Conservation (phyloP, 2,329 filamentous ascomycete genomes). For the Scedosporium minutisporum region DNA sequence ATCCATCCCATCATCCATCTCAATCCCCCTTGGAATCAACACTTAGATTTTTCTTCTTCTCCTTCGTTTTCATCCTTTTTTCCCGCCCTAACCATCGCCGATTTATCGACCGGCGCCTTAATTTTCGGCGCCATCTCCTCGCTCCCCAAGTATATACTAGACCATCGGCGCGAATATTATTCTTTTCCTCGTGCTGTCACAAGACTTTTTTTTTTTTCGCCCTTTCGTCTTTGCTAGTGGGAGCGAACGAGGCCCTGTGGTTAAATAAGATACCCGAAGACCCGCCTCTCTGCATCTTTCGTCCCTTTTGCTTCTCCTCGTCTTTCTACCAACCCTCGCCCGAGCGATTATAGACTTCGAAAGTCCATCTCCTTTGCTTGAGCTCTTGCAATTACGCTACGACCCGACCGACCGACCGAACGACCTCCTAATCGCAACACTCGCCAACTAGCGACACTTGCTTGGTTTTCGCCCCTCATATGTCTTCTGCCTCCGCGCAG, state of each 20-base stretch:
- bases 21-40: not conserved
- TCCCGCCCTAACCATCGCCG: not conserved
- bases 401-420: not conserved
- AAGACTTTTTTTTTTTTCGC: not conserved
- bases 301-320: not conserved
- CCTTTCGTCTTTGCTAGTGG: not conserved
- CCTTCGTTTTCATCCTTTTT: not conserved
- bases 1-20: not conserved
- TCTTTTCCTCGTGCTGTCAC: not conserved
- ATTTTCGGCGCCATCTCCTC: not conserved
- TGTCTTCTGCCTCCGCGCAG: not conserved
- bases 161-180: not conserved
- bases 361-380: not conserved
- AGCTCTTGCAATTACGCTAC: not conserved
- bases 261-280: not conserved
- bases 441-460: not conserved
- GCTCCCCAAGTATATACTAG: not conserved
- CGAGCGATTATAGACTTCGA: not conserved
- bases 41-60: not conserved
- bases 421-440: not conserved
- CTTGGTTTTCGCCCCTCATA: not conserved
- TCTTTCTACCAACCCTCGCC: not conserved
- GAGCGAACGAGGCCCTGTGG: not conserved
- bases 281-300: not conserved
- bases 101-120: not conserved